Percentiles rank a stretch among this genome's conserved stretches.
Conservation (phyloP, 1,284 basidiomycete species). For the Tilletia setariae region DNA sequence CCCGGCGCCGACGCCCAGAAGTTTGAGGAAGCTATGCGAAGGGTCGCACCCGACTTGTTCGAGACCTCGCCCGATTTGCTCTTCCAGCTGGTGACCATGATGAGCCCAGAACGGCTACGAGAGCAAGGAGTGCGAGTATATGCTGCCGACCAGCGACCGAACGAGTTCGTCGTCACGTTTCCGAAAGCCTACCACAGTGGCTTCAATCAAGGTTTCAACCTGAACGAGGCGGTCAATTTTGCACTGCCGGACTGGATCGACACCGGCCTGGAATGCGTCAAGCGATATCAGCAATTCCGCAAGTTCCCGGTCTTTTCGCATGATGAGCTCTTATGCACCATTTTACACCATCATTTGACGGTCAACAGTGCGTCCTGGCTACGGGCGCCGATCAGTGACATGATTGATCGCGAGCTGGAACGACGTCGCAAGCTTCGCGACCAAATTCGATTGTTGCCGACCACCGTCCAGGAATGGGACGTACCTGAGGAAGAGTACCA, state of each 20-base stretch:
- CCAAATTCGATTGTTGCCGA: slow-evolving; percentile 61
- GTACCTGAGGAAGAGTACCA: slow-evolving; percentile 89
- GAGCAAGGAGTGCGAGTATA: slow-evolving; percentile 90
- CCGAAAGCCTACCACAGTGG: slow-evolving; percentile 98
- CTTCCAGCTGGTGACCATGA: slow-evolving; percentile 95
- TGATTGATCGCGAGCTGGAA: slow-evolving; percentile 78
- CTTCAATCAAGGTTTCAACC: slow-evolving; percentile 97
- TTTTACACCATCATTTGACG: slow-evolving; percentile 5
- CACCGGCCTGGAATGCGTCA: slow-evolving; percentile 79
- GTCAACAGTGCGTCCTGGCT: slow-evolving; percentile 54
- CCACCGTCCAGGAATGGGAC: slow-evolving; percentile 74
- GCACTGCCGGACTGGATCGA: slow-evolving; percentile 93
- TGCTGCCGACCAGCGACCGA: slow-evolving; percentile 91
- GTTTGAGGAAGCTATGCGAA: slow-evolving; percentile 92
- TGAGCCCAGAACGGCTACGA: slow-evolving; percentile 84
- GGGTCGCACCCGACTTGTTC: slow-evolving; percentile 96
- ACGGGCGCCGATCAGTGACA: slow-evolving; percentile 75
- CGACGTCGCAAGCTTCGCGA: slow-evolving; percentile 63
- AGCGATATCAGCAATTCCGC: slow-evolving; percentile 76
- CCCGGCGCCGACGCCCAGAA: slow-evolving; percentile 89
- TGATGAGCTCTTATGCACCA: slow-evolving; percentile 87
- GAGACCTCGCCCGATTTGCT: slow-evolving; percentile 94
- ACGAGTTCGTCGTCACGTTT: slow-evolving; percentile 91
- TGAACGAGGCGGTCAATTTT: slow-evolving; percentile 99
- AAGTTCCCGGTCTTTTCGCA: slow-evolving; percentile 97